phyloP scores from a whole-genome alignment of 768 basidiomycete species.

The Mycena haematopus region DNA sequence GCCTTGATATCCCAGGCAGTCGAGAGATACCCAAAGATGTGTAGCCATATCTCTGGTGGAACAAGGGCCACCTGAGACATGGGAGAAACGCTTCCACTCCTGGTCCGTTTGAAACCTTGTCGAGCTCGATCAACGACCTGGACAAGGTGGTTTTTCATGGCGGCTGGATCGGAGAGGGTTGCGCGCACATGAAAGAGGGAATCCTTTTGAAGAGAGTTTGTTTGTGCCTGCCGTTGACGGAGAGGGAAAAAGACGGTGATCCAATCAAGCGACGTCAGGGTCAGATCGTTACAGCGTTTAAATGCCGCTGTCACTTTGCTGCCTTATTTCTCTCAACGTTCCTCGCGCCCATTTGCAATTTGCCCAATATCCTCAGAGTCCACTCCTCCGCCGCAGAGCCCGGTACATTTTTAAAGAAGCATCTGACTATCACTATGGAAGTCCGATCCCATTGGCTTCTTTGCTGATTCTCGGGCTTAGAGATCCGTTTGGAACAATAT shows the following conservation, averaged over 20 bases:
- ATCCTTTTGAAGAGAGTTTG: too few relatives aligned
- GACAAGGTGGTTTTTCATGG: conserved; percentile 31
- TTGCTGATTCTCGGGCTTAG: neutral
- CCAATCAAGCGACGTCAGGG: conserved; percentile 11
- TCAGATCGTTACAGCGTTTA: conserved; percentile 2
- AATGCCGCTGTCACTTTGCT: neutral
- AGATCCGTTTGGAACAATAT: neutral
- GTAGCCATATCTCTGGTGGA: conserved; percentile 26
- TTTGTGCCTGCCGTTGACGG: neutral
- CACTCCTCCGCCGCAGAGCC: too few relatives aligned
- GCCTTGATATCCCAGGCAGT: conserved; percentile 18
- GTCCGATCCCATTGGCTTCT: neutral
- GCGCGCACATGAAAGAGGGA: neutral
- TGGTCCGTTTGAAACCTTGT: conserved; percentile 29
- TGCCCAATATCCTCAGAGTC: too few relatives aligned
- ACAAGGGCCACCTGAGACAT: conserved; percentile 9
- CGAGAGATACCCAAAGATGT: conserved; percentile 24
- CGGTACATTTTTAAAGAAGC: neutral
- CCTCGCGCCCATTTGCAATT: too few relatives aligned
- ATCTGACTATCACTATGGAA: conserved; percentile 7
- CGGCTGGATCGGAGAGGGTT: neutral
- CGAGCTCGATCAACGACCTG: conserved; percentile 28
- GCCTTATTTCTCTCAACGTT: too few relatives aligned
- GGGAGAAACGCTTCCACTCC: conserved; percentile 15
- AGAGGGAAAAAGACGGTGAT: conserved; percentile 8